phyloP scores from a whole-genome alignment of 164 flowering plant species.

The Macadamia tetraphylla region DNA sequence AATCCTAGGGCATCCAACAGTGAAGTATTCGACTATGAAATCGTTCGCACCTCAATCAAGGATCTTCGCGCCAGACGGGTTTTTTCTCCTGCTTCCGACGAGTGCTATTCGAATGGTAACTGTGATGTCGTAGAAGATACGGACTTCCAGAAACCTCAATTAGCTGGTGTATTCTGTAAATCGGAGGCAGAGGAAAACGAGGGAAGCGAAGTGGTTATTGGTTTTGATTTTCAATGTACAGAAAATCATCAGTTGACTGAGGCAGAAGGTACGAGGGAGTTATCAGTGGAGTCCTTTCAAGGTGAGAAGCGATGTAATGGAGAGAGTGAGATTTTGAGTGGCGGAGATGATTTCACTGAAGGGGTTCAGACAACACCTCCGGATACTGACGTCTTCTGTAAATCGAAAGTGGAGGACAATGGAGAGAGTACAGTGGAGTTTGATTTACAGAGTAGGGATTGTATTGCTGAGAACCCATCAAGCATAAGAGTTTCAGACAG shows the following conservation, averaged over 20 bases:
- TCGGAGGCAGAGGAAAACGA: no score
- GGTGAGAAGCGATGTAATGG: not conserved
- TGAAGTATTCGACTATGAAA: not conserved
- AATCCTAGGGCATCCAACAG: not conserved
- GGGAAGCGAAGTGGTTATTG: no score
- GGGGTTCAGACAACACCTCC: slow-evolving; percentile 34
- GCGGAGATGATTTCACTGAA: slow-evolving; percentile 11
- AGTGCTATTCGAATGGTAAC: slow-evolving; percentile 2
- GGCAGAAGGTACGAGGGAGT: no score
- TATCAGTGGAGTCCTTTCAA: not conserved
- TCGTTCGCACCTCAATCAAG: slow-evolving; percentile 17
- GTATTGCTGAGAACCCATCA: slow-evolving; percentile 3
- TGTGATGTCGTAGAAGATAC: not conserved
- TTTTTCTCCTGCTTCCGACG: slow-evolving; percentile 26
- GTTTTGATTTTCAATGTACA: no score
- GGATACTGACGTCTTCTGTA: slow-evolving; percentile 17
- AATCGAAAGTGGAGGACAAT: slow-evolving; percentile 3
- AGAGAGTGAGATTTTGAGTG: slow-evolving; percentile 5
- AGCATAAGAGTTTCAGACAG: not conserved
- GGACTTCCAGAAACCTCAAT: not conserved
- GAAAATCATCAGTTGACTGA: not conserved
- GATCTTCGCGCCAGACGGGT: slow-evolving; percentile 47
- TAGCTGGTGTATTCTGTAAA: no score
- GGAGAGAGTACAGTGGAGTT: not conserved
- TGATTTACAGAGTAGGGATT: slow-evolving; percentile 1